A percentile compares a stretch with the other conserved stretches of the same genome.
Evolutionary conservation across 345 rosid species (phyloP).

Genomic region (Acer negundo): DNA sequence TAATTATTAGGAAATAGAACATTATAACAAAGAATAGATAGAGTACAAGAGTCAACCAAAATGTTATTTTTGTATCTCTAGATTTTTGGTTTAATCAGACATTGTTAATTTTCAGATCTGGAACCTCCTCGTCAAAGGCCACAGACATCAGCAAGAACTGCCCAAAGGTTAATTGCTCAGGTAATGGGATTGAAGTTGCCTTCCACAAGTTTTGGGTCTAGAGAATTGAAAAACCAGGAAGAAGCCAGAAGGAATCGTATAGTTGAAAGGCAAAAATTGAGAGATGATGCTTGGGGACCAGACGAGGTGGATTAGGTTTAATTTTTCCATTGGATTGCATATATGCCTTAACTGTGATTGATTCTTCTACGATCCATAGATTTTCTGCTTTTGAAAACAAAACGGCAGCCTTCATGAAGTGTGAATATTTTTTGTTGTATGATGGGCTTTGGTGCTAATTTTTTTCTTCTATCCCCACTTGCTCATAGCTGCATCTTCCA

Average conservation of each 20-base stretch:
- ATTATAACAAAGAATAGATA: background rate
- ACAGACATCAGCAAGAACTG: conserved; percentile 86
- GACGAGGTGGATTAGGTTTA: conserved; percentile 30
- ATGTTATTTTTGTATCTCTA: background rate
- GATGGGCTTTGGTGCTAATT: too few relatives aligned
- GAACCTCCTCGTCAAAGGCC: conserved; percentile 92
- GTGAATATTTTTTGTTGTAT: background rate
- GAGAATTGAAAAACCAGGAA: conserved; percentile 74
- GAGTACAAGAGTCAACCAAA: background rate
- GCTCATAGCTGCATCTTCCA: too few relatives aligned
- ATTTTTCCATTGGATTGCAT: background rate
- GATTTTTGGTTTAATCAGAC: background rate
- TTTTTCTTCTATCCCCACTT: too few relatives aligned
- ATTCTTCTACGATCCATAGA: conserved; percentile 1
- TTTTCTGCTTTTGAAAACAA: background rate
- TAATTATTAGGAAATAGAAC: background rate
- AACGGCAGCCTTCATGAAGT: background rate
- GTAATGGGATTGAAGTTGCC: conserved; percentile 89
- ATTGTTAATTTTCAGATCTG: conserved; percentile 49
- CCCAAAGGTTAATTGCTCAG: conserved; percentile 91
- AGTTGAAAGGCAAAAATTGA: conserved; percentile 69
- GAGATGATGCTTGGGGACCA: conserved; percentile 89
- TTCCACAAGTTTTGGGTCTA: conserved; percentile 53
- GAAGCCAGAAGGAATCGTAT: conserved; percentile 84
- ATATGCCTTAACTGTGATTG: background rate